A percentile compares a stretch with the other conserved stretches of the same genome.
phyloP scores from a whole-genome alignment of 2,329 filamentous ascomycete genomes.

The Nemania diffusa region DNA sequence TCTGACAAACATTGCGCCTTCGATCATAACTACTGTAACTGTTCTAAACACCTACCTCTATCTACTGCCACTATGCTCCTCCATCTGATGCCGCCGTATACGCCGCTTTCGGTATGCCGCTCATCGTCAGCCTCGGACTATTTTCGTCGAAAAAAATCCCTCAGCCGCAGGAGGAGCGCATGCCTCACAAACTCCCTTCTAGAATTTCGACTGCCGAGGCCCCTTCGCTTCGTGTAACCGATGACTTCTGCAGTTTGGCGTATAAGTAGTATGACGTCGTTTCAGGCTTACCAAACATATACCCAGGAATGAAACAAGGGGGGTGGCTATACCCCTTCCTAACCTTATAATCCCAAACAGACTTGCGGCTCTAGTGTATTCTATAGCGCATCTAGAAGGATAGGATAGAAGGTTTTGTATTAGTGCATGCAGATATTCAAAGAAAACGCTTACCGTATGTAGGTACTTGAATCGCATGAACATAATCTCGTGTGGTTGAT shows the following conservation, averaged over 20 bases:
- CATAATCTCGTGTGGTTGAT: constrained; percentile 30
- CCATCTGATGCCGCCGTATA: background rate
- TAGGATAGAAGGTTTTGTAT: background rate
- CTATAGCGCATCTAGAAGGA: background rate
- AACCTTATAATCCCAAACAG: constrained; percentile 9
- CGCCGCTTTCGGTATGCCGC: constrained; percentile 8
- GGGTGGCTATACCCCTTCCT: constrained; percentile 7
- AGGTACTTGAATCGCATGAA: constrained; percentile 28
- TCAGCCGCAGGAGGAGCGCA: constrained; percentile 24
- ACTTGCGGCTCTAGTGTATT: constrained; percentile 8
- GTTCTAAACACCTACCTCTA: background rate
- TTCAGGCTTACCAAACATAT: constrained; percentile 31
- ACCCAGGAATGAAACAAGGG: constrained; percentile 26
- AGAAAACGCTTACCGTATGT: background rate
- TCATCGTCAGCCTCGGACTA: constrained; percentile 27
- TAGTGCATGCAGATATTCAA: background rate
- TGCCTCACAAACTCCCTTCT: constrained; percentile 24
- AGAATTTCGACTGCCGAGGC: constrained; percentile 27
- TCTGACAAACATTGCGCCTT: background rate
- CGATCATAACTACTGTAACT: background rate
- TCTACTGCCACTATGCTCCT: background rate
- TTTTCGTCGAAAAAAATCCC: constrained; percentile 24
- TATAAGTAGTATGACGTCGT: constrained; percentile 31
- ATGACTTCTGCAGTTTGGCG: constrained; percentile 14
- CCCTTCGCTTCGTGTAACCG: constrained; percentile 33